phyloP scores from a whole-genome alignment of 257 asterid genomes.

The Forsythia viridissima region DNA sequence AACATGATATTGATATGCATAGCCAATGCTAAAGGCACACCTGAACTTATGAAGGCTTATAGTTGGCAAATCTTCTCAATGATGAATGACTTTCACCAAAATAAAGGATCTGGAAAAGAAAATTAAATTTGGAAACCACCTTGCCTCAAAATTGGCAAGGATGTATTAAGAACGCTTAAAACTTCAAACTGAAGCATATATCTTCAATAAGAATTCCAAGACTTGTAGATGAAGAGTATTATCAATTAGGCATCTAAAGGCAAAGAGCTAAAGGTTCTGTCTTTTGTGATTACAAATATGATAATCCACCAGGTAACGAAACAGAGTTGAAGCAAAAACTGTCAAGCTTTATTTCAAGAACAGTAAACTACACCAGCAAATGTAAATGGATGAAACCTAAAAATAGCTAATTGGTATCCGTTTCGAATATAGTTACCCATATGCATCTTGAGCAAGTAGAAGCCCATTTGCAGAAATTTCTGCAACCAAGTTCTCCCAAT shows the following conservation, averaged over 20 bases:
- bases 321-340: neutral
- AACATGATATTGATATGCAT: neutral
- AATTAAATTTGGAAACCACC: neutral
- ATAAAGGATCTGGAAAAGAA: neutral
- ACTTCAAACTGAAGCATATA: constrained; percentile 1
- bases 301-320: neutral
- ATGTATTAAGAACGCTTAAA: neutral
- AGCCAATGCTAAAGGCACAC: neutral
- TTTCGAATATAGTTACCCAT: constrained; percentile 54
- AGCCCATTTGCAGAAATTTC: constrained; percentile 74
- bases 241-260: constrained; percentile 7
- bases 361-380: neutral
- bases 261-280: constrained; percentile 14
- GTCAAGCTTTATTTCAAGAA: constrained; percentile 9
- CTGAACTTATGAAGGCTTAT: neutral
- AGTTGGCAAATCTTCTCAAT: neutral
- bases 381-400: constrained; percentile 14
- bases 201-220: constrained; percentile 5
- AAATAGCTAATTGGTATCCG: neutral
- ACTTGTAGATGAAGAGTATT: constrained; percentile 7
- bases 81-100: neutral
- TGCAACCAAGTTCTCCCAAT: constrained; percentile 61
- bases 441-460: constrained; percentile 92
- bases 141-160: neutral
- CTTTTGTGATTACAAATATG: neutral